Conservation (phyloP, 768 basidiomycete species). For the Xerocomellus amylosporus region DNA sequence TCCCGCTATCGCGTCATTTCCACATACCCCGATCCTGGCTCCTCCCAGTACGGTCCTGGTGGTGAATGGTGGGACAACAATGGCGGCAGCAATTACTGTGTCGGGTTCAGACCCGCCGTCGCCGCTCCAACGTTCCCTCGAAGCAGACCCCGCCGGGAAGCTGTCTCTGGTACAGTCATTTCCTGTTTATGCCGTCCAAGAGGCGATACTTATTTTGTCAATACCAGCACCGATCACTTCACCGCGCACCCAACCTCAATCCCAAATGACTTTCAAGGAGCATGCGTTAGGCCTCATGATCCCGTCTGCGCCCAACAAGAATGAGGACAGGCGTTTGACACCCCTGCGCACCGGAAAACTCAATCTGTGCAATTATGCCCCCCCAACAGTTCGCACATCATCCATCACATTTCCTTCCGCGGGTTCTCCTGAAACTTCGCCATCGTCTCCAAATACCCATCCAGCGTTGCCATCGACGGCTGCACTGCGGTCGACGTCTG, state of each 20-base stretch:
- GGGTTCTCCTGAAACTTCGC: neutral
- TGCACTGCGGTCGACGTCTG: neutral
- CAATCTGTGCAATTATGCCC: slow-evolving; percentile 32
- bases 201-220: slow-evolving; percentile 1
- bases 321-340: neutral
- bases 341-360: slow-evolving; percentile 22
- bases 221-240: slow-evolving; percentile 9
- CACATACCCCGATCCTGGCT: slow-evolving; percentile 17
- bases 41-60: slow-evolving; percentile 37
- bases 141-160: slow-evolving; percentile 19
- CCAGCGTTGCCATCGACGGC: neutral
- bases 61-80: slow-evolving; percentile 98
- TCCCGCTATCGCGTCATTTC: slow-evolving; percentile 44
- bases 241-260: neutral
- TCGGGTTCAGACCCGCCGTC: slow-evolving; percentile 51
- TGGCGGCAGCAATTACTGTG: slow-evolving; percentile 66
- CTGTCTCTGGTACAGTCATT: slow-evolving; percentile 18
- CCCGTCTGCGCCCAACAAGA: neutral
- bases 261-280: slow-evolving; percentile 9
- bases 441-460: neutral
- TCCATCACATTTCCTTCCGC: slow-evolving; percentile 1
- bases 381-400: slow-evolving; percentile 20
- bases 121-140: neutral
- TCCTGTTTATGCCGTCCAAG: neutral
- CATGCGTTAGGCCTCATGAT: slow-evolving; percentile 7